Base-by-base conservation (phyloP, 495 filamentous ascomycete genomes). In the Trichoderma gamsii region DNA sequence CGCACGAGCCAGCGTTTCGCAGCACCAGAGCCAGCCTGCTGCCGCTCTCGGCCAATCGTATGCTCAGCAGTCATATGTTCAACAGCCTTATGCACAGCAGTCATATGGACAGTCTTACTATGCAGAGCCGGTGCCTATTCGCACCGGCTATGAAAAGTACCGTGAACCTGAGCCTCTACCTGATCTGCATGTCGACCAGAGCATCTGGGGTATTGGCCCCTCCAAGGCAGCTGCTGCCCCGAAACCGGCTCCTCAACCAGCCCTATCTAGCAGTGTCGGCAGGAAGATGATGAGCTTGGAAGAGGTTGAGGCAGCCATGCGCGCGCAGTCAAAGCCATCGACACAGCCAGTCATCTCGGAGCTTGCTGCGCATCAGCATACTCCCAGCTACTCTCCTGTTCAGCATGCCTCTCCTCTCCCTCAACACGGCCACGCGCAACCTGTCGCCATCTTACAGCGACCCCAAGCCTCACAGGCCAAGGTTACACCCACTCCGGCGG, bases 221-320 rank as follows among this genome's bases (percentile, higher is more conserved):
- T 89, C 89, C 76, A 85, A 88, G 72, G 69, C 77, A 0, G 78
- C 80, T 38, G 74, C 79, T n/a, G 66, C 74, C 64, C 66, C 71
- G 21, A 71, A 76, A 25, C 69, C 71, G 43, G 59, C 77, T 64
- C 63, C 76, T 27, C 65, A 66, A 13, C 74, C 77, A n/a, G 56
- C 70, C 15, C 69, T 75, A 9, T 64, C 69, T 4, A 52, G 75
- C 41, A 64, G 74, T 25, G 76, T 80, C 61, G 73, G 81, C n/a
- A 88, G 86, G 73, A 97, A 92, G 80, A 90, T 98, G 83, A 87
- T 99, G 89, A 97, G 92, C 72, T 74, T 99, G 69, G 95, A 98
- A 75, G 95, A 98, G 77, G 95, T 99, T 18, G 95, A 99, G 80
- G 96, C 95, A 43, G 88, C 92, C 72, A 90, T 99, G 83, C 87